A percentile compares a stretch with the other conserved stretches of the same genome.
These are phyloP conservation scores for Salix viminalis DNA, from an alignment of 345 rosid genomes.

Conservation along the genomic window DNA sequence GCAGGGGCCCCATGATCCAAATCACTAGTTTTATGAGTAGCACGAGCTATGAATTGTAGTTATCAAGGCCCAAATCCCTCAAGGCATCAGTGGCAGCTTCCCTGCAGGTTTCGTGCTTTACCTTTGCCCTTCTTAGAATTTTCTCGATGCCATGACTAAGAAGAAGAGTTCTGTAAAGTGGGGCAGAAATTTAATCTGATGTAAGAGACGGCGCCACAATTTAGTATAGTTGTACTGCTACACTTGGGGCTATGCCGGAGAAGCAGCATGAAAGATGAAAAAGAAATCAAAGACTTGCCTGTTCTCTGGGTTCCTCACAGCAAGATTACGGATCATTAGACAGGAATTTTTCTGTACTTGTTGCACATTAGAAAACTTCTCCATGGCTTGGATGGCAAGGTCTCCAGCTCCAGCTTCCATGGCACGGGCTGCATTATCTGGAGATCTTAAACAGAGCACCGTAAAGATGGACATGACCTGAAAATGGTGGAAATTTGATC, in stretches of 20 bases:
- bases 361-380: slow-evolving; percentile 60
- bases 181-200: not conserved
- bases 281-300: slow-evolving; percentile 38
- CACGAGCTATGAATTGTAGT: slow-evolving; percentile 53
- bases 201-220: too few relatives aligned
- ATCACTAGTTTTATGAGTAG: too few relatives aligned
- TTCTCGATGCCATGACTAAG: slow-evolving; percentile 70
- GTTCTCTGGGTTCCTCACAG: slow-evolving; percentile 75
- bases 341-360: slow-evolving; percentile 74
- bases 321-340: slow-evolving; percentile 88
- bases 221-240: not conserved
- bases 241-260: not conserved
- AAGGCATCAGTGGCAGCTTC: slow-evolving; percentile 84
- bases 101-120: slow-evolving; percentile 63
- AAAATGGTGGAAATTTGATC: not conserved
- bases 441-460: slow-evolving; percentile 78
- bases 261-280: not conserved
- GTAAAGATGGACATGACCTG: slow-evolving; percentile 77
- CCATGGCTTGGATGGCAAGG: slow-evolving; percentile 79
- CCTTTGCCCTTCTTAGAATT: slow-evolving; percentile 64
- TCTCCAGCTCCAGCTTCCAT: slow-evolving; percentile 96
- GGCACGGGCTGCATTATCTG: slow-evolving; percentile 77
- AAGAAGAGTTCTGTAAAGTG: slow-evolving; percentile 51
- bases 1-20: too few relatives aligned
- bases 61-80: slow-evolving; percentile 79